Percentiles rank a stretch among this genome's conserved stretches.
Evolutionary conservation across 1,139 yeast species (phyloP).

Genomic region (Hansenula sp.): DNA sequence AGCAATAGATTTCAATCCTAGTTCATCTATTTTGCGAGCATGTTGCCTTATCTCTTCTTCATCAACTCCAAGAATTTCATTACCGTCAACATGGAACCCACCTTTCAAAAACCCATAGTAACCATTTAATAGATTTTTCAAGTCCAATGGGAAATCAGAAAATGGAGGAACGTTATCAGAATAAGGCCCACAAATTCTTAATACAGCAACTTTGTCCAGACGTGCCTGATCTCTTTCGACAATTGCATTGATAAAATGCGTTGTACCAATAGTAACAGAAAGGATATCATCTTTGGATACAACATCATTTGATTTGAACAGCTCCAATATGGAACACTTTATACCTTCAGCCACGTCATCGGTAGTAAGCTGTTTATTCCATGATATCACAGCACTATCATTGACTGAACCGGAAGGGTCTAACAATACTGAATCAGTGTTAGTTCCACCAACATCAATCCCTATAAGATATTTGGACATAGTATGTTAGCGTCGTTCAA

Average conservation of each 20-base stretch:
- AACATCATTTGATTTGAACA: constrained; percentile 21
- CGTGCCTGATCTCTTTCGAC: constrained; percentile 36
- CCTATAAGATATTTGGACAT: constrained; percentile 27
- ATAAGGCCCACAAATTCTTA: constrained; percentile 37
- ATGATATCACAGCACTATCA: constrained; percentile 33
- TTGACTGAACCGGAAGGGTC: constrained; percentile 28
- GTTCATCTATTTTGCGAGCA: constrained; percentile 25
- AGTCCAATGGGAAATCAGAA: constrained; percentile 37
- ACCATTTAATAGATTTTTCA: constrained; percentile 29
- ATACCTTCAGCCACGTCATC: constrained; percentile 41
- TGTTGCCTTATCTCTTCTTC: constrained; percentile 29
- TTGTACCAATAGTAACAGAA: constrained; percentile 40
- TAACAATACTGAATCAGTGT: constrained; percentile 41
- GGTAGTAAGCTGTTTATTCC: constrained; percentile 40
- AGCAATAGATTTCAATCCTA: constrained; percentile 31
- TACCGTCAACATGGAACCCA: constrained; percentile 38
- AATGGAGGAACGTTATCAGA: constrained; percentile 34
- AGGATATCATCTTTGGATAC: constrained; percentile 26
- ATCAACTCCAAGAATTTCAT: constrained; percentile 29
- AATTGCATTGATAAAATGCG: constrained; percentile 43
- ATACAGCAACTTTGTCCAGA: constrained; percentile 36
- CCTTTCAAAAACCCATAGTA: constrained; percentile 32
- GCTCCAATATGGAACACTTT: constrained; percentile 28
- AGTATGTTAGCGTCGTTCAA: no score
- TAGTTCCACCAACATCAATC: constrained; percentile 47